phyloP scores from a whole-genome alignment of 352 stramenopile species.

The Globisporangium spinosum region DNA sequence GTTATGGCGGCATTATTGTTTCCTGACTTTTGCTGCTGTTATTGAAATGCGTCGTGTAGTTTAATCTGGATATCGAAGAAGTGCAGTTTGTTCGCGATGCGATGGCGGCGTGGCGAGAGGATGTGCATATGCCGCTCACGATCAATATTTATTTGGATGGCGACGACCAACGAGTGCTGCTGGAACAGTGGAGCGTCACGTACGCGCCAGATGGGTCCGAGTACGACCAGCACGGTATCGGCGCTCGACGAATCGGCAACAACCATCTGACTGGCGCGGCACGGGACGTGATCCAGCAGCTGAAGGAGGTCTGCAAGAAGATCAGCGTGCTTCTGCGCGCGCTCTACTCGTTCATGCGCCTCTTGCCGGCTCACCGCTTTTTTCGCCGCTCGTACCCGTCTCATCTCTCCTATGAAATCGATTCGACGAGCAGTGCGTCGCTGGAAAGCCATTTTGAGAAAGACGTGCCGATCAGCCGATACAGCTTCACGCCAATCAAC shows the following conservation, averaged over 20 bases:
- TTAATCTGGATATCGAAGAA: conserved; percentile 86
- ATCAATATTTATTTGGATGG: conserved; percentile 68
- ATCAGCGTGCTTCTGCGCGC: conserved; percentile 70
- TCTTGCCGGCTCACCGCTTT: conserved; percentile 68
- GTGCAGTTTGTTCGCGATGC: conserved; percentile 56
- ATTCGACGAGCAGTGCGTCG: conserved; percentile 23
- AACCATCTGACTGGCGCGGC: conserved; percentile 25
- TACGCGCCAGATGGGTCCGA: conserved; percentile 39
- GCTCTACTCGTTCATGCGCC: conserved; percentile 73
- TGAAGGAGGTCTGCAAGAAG: conserved; percentile 79
- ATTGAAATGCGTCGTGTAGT: conserved; percentile 22
- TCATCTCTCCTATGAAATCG: conserved; percentile 57
- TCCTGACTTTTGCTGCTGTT: background rate
- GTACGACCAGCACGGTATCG: conserved; percentile 14
- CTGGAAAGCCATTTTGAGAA: conserved; percentile 33
- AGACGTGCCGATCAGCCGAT: conserved; percentile 45
- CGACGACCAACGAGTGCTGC: conserved; percentile 45
- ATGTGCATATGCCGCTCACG: conserved; percentile 61
- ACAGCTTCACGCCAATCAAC: conserved; percentile 74
- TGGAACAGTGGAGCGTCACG: conserved; percentile 75
- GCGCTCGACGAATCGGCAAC: conserved; percentile 9
- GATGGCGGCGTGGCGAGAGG: conserved; percentile 65
- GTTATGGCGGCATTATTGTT: background rate
- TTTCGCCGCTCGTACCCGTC: conserved; percentile 66
- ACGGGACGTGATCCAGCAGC: conserved; percentile 71